Conservation (phyloP, 352 stramenopile genomes). For the Thraustochytrium striatum region DNA sequence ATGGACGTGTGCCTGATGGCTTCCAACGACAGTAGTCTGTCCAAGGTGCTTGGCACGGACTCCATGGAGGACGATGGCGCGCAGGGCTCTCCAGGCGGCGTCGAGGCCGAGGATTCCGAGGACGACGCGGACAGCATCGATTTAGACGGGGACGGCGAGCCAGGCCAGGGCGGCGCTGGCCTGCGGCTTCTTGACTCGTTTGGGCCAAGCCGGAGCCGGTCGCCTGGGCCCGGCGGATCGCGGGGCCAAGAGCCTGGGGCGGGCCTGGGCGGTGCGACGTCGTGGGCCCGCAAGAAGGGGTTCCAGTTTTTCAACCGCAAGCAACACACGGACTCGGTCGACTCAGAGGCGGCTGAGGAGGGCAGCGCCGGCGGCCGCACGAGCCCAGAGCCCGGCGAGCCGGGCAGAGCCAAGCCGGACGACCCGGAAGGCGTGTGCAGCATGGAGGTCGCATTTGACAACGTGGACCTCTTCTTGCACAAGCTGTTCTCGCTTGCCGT, state of each 20-base stretch:
- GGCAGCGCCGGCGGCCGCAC: background rate
- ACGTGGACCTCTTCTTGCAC: background rate
- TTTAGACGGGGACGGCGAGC: background rate
- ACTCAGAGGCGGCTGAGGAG: background rate
- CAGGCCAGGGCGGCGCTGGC: background rate
- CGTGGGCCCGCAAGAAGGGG: background rate
- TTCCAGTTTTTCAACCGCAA: background rate
- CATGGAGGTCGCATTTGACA: background rate
- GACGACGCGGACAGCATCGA: background rate
- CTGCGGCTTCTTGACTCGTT: too few relatives aligned
- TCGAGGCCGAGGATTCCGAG: background rate
- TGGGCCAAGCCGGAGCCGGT: too few relatives aligned
- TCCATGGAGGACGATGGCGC: too few relatives aligned
- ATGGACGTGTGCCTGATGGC: background rate
- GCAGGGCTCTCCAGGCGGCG: too few relatives aligned
- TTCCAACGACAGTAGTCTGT: background rate
- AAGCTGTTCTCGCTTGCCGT: background rate
- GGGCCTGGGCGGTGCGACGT: too few relatives aligned
- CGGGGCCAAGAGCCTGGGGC: too few relatives aligned
- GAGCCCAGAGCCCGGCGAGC: too few relatives aligned
- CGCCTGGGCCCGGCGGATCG: too few relatives aligned
- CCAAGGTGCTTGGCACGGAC: too few relatives aligned
- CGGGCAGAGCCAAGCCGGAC: background rate
- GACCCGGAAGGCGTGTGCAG: background rate
- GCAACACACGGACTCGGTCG: too few relatives aligned